Evolutionary conservation across 2,329 filamentous ascomycete species (phyloP), one percentile per base, ranked within the genome.

Genomic region (Botrytis aclada): DNA sequence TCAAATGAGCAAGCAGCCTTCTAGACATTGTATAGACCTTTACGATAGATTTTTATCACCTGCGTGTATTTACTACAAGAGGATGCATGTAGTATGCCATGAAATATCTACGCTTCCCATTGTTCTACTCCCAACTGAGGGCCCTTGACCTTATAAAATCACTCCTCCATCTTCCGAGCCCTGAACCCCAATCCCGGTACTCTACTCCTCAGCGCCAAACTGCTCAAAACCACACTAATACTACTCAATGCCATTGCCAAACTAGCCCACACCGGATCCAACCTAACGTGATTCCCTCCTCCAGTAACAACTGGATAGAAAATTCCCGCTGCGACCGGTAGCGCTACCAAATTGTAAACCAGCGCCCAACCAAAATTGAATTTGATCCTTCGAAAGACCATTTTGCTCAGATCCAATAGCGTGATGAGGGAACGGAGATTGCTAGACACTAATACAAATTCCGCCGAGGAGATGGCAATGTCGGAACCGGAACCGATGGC

Each of bases 221-320:
- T 95, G 81, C 94, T 97, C 80, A 89, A 83, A 69, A 98, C 92
- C 63, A 98, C 95, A 79, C 93, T 96, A 77, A 98, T 90, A 81
- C 92, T 95, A 82, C 94, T 97, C 81, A 95, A 82, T 39, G 95
- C 95, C 95, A 98, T 98, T 1, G 95, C 95, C 80, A 97, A 83
- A 76, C 90, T 92, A 8, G 95, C 95, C 95, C 95, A 98, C 1
- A 93, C 92, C 0, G 92, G 92, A 80, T 93, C 90, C 64, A 95
- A 83, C 74, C 88, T 84, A 32, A 94, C 82, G 80, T 92, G 91
- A 43, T 81, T 80, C 2, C 85, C 86, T 2, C 80, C 78, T 5
- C 81, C 14, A 14, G 51, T 80, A 64, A 84, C 85, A 64, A 90
- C 76, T 3, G 89, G 88, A 80, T 89, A 92, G 64, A 92, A 82